A percentile compares a stretch with the other conserved stretches of the same genome.
These are phyloP conservation scores for Sordaria brevicollis DNA, from an alignment of 495 filamentous ascomycete genomes.

Conservation along the genomic window DNA sequence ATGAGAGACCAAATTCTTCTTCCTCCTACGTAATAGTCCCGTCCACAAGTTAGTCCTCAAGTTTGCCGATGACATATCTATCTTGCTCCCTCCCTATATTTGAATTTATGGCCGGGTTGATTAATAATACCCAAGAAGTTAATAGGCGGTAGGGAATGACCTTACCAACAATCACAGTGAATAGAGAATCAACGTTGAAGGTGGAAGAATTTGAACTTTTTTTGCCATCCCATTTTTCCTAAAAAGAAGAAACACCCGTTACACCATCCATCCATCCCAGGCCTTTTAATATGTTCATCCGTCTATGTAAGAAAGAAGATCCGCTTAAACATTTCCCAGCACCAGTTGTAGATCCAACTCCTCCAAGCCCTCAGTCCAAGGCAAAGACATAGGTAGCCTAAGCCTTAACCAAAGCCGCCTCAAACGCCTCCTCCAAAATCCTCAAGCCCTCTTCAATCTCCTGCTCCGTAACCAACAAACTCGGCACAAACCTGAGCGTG, in stretches of 20 bases:
- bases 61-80: too few species aligned
- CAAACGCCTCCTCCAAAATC: constrained; percentile 71
- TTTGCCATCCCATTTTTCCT: neutral
- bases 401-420: constrained; percentile 11
- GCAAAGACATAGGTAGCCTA: neutral
- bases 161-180: neutral
- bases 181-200: neutral
- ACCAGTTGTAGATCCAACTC: too few species aligned
- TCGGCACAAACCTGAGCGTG: constrained; percentile 78
- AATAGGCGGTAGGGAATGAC: too few species aligned
- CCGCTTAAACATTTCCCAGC: neutral
- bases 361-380: neutral
- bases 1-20: too few species aligned
- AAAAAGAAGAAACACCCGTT: neutral
- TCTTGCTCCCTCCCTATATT: too few species aligned
- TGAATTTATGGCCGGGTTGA: too few species aligned
- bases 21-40: too few species aligned
- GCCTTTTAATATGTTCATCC: neutral
- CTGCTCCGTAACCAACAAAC: constrained; percentile 61
- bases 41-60: too few species aligned
- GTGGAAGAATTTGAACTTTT: neutral
- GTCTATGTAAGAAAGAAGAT: neutral
- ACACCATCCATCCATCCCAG: neutral
- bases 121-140: too few species aligned
- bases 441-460: constrained; percentile 66